phyloP scores from a whole-genome alignment of 2,329 filamentous ascomycete species.

The Teratosphaeria epicoccoides region DNA sequence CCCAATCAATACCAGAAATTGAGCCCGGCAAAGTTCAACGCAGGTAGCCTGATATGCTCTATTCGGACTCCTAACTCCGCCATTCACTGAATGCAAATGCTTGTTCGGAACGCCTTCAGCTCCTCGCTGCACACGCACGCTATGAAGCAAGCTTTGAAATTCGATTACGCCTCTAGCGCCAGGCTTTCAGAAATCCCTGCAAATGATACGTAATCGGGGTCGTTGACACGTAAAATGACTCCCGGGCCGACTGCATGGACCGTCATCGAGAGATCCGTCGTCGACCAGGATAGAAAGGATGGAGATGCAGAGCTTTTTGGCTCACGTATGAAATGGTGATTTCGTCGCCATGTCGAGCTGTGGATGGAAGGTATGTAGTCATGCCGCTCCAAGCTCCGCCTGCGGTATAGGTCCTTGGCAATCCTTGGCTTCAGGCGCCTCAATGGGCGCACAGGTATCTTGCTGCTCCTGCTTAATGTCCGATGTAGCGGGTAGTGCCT shows the following conservation, averaged over 20 bases:
- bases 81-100: background rate
- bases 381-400: background rate
- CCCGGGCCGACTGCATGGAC: constrained; percentile 1
- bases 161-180: constrained; percentile 14
- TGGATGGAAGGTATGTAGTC: background rate
- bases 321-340: background rate
- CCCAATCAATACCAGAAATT: no score
- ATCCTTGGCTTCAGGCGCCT: background rate
- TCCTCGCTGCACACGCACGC: constrained; percentile 1
- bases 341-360: background rate
- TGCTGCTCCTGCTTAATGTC: constrained; percentile 15
- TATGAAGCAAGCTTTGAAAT: background rate
- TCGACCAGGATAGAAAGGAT: background rate
- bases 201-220: constrained; percentile 7
- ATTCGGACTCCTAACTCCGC: background rate
- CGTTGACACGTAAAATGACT: constrained; percentile 14
- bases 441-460: background rate
- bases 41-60: background rate
- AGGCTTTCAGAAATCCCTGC: constrained; percentile 12
- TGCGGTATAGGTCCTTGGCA: background rate
- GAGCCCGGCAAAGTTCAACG: no score
- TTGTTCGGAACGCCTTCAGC: background rate
- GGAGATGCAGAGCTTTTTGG: background rate
- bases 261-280: background rate
- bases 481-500: constrained; percentile 11